These are phyloP conservation scores for Arthrobotrys musiformis DNA, from an alignment of 2,329 filamentous ascomycete genomes.

Conservation along the genomic window DNA sequence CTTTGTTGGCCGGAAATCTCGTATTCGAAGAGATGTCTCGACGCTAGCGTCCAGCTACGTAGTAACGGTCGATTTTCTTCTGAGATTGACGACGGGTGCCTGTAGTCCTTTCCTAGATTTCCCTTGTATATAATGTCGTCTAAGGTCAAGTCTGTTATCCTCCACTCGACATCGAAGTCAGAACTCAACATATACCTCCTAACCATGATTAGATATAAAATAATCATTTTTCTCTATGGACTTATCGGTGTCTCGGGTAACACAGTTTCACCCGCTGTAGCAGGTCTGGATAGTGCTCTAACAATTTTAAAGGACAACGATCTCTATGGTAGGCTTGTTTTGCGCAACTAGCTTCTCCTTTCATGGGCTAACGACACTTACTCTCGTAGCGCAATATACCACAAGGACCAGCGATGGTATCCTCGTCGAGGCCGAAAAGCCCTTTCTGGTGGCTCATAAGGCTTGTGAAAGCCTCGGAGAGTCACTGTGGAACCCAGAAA, in stretches of 20 bases:
- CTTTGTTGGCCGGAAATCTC: not conserved
- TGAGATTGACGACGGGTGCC: not conserved
- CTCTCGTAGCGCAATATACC: slow-evolving; percentile 24
- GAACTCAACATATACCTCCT: not conserved
- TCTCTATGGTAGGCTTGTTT: slow-evolving; percentile 17
- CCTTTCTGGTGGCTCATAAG: not conserved
- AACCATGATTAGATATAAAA: not conserved
- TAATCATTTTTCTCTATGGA: not conserved
- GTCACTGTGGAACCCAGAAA: slow-evolving; percentile 26
- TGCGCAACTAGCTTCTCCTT: not conserved
- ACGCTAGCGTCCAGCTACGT: not conserved
- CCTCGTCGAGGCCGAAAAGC: slow-evolving; percentile 8
- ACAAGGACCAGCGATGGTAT: slow-evolving; percentile 16
- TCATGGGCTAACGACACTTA: not conserved
- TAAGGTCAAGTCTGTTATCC: not conserved
- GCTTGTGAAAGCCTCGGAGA: slow-evolving; percentile 20
- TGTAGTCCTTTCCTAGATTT: not conserved
- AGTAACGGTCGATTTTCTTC: not conserved
- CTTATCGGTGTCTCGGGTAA: not conserved
- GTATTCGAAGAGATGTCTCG: not conserved
- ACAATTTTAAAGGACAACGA: slow-evolving; percentile 40
- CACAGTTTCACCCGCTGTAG: not conserved
- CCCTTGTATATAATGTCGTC: not conserved
- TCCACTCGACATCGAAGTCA: too few species aligned
- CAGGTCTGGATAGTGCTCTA: slow-evolving; percentile 15